Conservation (phyloP, 805 yeast species). For the Yarrowia sp. region DNA sequence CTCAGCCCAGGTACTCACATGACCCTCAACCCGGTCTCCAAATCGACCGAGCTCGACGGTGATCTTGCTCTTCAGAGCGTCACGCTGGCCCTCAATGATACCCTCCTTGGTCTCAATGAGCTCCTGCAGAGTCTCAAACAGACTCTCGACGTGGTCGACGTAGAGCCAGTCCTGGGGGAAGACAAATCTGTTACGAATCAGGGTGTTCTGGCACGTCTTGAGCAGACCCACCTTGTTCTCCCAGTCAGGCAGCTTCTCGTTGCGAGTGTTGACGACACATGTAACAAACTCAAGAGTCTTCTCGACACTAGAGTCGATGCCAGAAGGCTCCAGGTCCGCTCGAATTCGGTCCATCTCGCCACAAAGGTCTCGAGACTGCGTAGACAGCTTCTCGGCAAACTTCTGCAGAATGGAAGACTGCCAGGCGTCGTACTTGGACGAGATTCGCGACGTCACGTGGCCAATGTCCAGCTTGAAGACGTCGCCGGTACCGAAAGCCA, state of each 20-base stretch:
- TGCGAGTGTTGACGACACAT: slow-evolving; percentile 40
- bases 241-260: slow-evolving; percentile 34
- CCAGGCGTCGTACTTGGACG: slow-evolving; percentile 58
- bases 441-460: slow-evolving; percentile 53
- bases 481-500: slow-evolving; percentile 42
- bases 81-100: slow-evolving; percentile 45
- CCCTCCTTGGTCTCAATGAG: slow-evolving; percentile 41
- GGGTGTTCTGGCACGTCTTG: slow-evolving; percentile 43
- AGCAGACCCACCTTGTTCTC: slow-evolving; percentile 32
- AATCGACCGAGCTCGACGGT: slow-evolving; percentile 44
- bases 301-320: slow-evolving; percentile 42
- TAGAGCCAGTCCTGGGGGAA: slow-evolving; percentile 57
- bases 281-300: slow-evolving; percentile 44
- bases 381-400: slow-evolving; percentile 45
- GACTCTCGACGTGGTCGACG: slow-evolving; percentile 60
- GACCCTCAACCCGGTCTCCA: slow-evolving; percentile 36
- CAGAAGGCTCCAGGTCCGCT: slow-evolving; percentile 41
- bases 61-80: slow-evolving; percentile 45
- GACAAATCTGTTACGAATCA: slow-evolving; percentile 47
- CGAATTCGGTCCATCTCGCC: slow-evolving; percentile 40
- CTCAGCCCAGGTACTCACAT: slow-evolving; percentile 49
- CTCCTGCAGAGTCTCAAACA: slow-evolving; percentile 45
- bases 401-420: slow-evolving; percentile 46
- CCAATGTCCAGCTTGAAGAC: slow-evolving; percentile 47
- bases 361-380: slow-evolving; percentile 39